Percentiles rank a stretch among this genome's conserved stretches.
Evolutionary conservation across 148 eudicot species (phyloP).

Genomic region (Euryodendron excelsum): DNA sequence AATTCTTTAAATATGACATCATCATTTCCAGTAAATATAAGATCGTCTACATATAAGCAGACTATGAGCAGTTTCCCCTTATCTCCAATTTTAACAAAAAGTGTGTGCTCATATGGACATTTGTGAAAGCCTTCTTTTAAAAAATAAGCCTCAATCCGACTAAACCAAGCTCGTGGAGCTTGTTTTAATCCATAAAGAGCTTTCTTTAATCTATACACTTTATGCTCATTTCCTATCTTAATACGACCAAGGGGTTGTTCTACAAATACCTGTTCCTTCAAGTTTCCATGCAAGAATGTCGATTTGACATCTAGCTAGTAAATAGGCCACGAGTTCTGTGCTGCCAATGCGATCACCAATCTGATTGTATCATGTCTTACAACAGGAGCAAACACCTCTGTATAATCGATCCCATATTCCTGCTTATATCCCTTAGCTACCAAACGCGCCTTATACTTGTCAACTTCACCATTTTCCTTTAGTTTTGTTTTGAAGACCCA

Average conservation of each 20-base stretch:
- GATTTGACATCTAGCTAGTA: conserved; percentile 19
- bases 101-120: conserved; percentile 6
- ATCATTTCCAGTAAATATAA: neutral
- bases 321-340: neutral
- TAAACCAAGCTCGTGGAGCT: conserved; percentile 24
- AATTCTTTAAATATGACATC: neutral
- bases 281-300: conserved; percentile 11
- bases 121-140: neutral
- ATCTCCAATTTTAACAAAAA: neutral
- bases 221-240: neutral
- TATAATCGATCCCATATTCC: neutral
- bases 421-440: conserved; percentile 16
- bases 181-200: conserved; percentile 16
- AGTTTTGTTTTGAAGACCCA: conserved; percentile 23
- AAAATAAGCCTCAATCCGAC: conserved; percentile 4
- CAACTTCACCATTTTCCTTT: neutral
- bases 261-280: conserved; percentile 18
- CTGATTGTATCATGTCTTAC: conserved; percentile 15
- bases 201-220: conserved; percentile 7
- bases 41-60: neutral
- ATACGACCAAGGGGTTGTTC: conserved; percentile 13
- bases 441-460: conserved; percentile 14
- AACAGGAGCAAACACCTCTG: conserved; percentile 12
- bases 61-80: neutral
- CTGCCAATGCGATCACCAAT: neutral